A percentile compares a stretch with the other conserved stretches of the same genome.
These are phyloP conservation scores for Corrigiola litoralis DNA, from an alignment of 179 eudicot genomes.

Conservation along the genomic window DNA sequence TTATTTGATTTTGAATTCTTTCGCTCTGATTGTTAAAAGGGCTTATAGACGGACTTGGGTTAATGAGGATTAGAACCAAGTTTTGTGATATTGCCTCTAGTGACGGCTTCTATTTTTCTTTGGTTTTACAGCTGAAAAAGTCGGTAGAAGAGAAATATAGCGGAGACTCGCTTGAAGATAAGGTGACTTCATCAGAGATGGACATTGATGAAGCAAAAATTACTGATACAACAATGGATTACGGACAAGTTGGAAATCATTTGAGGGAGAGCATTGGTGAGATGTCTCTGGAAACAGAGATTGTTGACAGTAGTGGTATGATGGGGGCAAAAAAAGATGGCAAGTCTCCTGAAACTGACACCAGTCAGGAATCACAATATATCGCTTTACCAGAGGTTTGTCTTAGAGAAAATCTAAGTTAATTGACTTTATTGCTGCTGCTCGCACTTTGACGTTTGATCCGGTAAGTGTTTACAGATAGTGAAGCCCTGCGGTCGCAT, in stretches of 20 bases:
- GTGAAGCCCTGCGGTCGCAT: conserved; percentile 98
- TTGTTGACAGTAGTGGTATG: conserved; percentile 26
- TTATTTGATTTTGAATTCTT: not conserved
- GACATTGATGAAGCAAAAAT: conserved; percentile 31
- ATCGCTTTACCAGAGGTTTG: conserved; percentile 69
- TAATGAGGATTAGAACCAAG: not conserved
- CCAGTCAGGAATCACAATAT: conserved; percentile 34
- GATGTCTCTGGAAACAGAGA: conserved; percentile 47
- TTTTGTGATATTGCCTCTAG: not conserved
- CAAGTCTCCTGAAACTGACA: conserved; percentile 30
- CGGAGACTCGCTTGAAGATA: conserved; percentile 19
- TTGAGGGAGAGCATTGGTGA: conserved; percentile 45
- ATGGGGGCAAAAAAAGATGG: conserved; percentile 24
- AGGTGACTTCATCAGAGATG: conserved; percentile 30
- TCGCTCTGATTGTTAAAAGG: not conserved
- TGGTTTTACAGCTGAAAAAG: conserved; percentile 56
- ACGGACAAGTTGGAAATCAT: conserved; percentile 35
- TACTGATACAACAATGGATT: conserved; percentile 36
- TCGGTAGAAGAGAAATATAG: conserved; percentile 27
- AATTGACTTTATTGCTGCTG: conserved; percentile 2
- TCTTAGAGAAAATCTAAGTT: conserved; percentile 10
- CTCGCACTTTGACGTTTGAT: not conserved
- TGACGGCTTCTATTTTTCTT: conserved; percentile 10
- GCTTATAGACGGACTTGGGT: not conserved
- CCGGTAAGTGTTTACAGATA: conserved; percentile 41